Percentiles rank a stretch among this genome's conserved stretches.
These are phyloP conservation scores for Fraxinus platypoda DNA, from an alignment of 305 asterid genomes.

Conservation along the genomic window DNA sequence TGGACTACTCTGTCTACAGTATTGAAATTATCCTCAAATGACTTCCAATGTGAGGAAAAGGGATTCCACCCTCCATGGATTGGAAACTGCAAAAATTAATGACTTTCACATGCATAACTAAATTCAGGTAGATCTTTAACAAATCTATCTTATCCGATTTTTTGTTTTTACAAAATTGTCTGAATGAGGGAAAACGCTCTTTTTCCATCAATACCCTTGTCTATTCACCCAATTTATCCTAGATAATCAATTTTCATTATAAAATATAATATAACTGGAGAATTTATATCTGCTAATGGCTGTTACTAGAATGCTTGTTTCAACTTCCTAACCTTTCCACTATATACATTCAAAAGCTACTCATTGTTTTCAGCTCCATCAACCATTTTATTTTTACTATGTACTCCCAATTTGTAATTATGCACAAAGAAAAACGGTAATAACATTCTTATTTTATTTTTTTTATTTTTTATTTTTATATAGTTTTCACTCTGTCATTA, in stretches of 20 bases:
- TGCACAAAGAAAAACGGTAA: background rate
- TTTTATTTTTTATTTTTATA: background rate
- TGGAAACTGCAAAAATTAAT: conserved; percentile 46
- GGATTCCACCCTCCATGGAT: conserved; percentile 50
- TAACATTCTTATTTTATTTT: too few relatives aligned
- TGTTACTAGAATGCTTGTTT: background rate
- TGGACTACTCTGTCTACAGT: conserved; percentile 32
- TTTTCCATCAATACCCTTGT: background rate
- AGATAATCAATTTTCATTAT: background rate
- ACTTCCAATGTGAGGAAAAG: conserved; percentile 40
- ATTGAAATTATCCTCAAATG: conserved; percentile 43
- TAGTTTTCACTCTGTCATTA: background rate
- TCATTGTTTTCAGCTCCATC: background rate
- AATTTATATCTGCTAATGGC: background rate
- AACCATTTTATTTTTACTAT: background rate
- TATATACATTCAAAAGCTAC: background rate
- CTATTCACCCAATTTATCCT: background rate
- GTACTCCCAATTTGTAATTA: background rate
- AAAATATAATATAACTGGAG: background rate
- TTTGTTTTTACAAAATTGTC: background rate
- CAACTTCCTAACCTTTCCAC: background rate
- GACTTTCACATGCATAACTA: background rate
- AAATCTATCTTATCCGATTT: background rate
- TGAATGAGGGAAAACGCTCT: background rate
- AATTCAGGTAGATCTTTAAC: background rate